These are phyloP conservation scores for Cladosporium sp. DNA, from an alignment of 2,329 filamentous ascomycete species.

Conservation along the genomic window DNA sequence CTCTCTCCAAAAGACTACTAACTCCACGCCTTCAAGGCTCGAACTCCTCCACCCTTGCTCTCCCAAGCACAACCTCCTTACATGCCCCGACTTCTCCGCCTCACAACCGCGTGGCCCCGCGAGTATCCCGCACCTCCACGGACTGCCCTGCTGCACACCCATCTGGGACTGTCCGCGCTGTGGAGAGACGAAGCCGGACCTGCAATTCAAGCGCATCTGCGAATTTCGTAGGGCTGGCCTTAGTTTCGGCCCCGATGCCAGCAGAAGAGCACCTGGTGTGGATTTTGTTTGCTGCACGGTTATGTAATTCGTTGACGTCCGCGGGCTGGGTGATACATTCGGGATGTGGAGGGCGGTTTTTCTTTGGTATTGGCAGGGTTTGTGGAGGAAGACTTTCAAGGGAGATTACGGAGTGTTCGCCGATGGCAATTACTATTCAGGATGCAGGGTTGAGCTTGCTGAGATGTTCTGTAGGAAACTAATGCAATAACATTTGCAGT, in stretches of 20 bases:
- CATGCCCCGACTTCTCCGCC: slow-evolving; percentile 35
- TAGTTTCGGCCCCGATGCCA: slow-evolving; percentile 24
- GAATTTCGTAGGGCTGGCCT: slow-evolving; percentile 24
- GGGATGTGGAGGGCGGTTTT: slow-evolving; percentile 8
- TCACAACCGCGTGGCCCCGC: slow-evolving; percentile 23
- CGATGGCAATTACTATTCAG: too few relatives aligned
- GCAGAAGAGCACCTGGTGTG: slow-evolving; percentile 19
- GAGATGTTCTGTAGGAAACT: too few relatives aligned
- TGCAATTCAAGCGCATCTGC: slow-evolving; percentile 23
- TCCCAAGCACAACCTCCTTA: slow-evolving; percentile 36
- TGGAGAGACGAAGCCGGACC: slow-evolving; percentile 24
- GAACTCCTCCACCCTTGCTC: slow-evolving; percentile 43
- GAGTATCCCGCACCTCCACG: slow-evolving; percentile 19
- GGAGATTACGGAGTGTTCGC: too few relatives aligned
- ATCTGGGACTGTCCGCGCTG: slow-evolving; percentile 26
- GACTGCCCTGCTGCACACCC: slow-evolving; percentile 17
- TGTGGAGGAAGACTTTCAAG: too few relatives aligned
- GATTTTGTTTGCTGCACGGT: slow-evolving; percentile 22
- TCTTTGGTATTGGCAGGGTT: too few relatives aligned
- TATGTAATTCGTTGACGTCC: slow-evolving; percentile 12
- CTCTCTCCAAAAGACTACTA: background rate
- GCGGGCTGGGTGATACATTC: background rate
- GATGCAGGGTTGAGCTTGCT: too few relatives aligned
- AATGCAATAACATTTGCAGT: too few relatives aligned
- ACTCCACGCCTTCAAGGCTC: slow-evolving; percentile 34